A percentile compares a stretch with the other conserved stretches of the same genome.
Conservation (phyloP, 2,329 filamentous ascomycete species). For the Sarocladiaceae sp. region DNA sequence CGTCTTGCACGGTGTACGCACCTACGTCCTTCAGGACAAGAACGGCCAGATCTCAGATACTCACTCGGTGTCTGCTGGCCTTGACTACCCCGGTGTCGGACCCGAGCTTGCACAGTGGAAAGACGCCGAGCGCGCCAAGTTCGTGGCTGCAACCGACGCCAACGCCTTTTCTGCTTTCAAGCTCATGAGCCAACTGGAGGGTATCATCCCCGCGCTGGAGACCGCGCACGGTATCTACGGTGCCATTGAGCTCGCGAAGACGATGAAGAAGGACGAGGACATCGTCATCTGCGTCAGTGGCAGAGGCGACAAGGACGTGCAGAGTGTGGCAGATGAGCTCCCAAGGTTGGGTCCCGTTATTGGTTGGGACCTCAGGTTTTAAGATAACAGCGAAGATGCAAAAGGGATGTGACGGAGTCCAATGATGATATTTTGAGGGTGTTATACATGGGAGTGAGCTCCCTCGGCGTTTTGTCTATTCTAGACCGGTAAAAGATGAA, state of each 20-base stretch:
- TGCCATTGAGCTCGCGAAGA: constrained; percentile 86
- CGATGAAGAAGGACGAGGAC: constrained; percentile 82
- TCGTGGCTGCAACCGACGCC: constrained; percentile 86
- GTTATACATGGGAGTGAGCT: constrained; percentile 11
- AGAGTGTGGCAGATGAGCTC: constrained; percentile 93
- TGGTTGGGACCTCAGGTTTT: constrained; percentile 66
- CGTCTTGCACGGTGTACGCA: constrained; percentile 91
- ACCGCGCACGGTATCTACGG: constrained; percentile 90
- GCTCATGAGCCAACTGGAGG: constrained; percentile 80
- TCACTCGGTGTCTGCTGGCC: constrained; percentile 91
- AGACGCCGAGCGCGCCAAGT: constrained; percentile 79
- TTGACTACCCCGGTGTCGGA: constrained; percentile 96
- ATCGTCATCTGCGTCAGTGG: constrained; percentile 92
- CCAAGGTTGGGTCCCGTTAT: constrained; percentile 86
- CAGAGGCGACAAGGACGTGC: constrained; percentile 95
- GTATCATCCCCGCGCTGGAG: constrained; percentile 95
- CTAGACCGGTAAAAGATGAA: background rate
- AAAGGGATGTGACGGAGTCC: too few relatives aligned
- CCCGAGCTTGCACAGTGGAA: constrained; percentile 94
- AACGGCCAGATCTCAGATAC: constrained; percentile 93
- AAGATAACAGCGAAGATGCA: constrained; percentile 22
- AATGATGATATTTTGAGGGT: background rate
- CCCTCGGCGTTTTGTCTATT: constrained; percentile 9
- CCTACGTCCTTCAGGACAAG: constrained; percentile 89
- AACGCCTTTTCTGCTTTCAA: constrained; percentile 87